Conservation (phyloP, 179 eudicot genomes). For the Silene coronaria region DNA sequence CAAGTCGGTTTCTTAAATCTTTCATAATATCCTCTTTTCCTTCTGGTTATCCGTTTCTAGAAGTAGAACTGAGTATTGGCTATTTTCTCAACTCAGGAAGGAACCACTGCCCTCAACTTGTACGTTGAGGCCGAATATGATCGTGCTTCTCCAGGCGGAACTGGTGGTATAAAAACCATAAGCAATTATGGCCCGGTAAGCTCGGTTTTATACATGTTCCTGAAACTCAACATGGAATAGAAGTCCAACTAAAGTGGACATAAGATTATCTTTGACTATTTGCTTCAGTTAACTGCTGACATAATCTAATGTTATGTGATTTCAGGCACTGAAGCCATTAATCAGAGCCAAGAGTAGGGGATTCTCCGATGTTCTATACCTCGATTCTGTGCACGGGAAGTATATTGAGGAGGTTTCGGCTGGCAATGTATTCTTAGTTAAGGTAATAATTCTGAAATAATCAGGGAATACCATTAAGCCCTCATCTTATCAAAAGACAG, state of each 20-base stretch:
- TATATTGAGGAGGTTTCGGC: conserved; percentile 40
- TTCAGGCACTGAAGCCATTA: conserved; percentile 31
- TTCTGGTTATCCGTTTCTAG: not conserved
- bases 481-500: not conserved
- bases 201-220: not conserved
- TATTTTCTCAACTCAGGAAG: conserved; percentile 41
- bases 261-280: not conserved
- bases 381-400: conserved; percentile 31
- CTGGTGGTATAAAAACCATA: conserved; percentile 81
- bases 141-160: conserved; percentile 82
- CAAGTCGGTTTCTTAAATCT: conserved; percentile 18
- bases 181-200: conserved; percentile 80
- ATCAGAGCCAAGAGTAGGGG: conserved; percentile 34
- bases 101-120: conserved; percentile 57
- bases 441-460: conserved; percentile 22
- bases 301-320: not conserved
- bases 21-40: not conserved
- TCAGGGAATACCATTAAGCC: not conserved
- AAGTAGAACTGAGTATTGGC: not conserved
- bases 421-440: conserved; percentile 36
- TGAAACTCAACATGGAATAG: not conserved
- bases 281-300: not conserved
- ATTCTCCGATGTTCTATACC: conserved; percentile 38
- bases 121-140: conserved; percentile 66
- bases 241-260: not conserved